Evolutionary conservation across 2,329 filamentous ascomycete species (phyloP), one percentile per base, ranked within the genome.

Genomic region (Ophiostoma himal-ulmi): DNA sequence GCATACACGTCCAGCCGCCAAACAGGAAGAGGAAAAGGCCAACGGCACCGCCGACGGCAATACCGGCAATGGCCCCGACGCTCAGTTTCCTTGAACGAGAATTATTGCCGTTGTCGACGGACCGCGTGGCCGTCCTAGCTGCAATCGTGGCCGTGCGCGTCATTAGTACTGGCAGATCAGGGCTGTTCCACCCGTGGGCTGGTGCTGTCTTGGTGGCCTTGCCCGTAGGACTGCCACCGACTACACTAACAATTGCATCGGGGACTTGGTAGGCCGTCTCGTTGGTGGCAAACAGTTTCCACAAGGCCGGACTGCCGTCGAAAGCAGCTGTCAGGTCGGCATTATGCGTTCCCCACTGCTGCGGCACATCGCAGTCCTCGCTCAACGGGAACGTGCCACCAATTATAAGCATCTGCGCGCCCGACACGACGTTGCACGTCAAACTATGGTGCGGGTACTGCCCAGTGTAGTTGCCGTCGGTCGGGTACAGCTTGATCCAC

Each of bases 331-430:
- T 83, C 34, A 87, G 77, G 74, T 87, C 83, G 71, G 85, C 78
- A 71, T 85, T 85, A 76, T 89, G 86, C 13, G 83, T 83, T 5
- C 84, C 86, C 80, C 83, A 86, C 34, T 83, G 80, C 14, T 79
- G 78, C 1, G 81, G 80, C n/a, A 79, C 79, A 75, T 89, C 87
- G 74, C 87, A 89, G 6, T 79, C 74, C 48, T 81, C 77, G 13
- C 76, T 78, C 10, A 80, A 74, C 0, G 86, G 83, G 72, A 88
- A 87, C 65, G 81, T 83, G 22, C 88, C 88, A 30, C 88, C 88
- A 48, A 89, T 84, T 66, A 90, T 81, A 34, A 90, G 78, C 84
- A 90, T 89, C 76, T 90, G 88, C 5, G 83, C 81, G 69, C 83
- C 81, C 26, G 78, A 74, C 34, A 87, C 78, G 37, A 89, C 83